Conservation (phyloP, 2,329 filamentous ascomycete genomes). For the Hypoxylon sp. region DNA sequence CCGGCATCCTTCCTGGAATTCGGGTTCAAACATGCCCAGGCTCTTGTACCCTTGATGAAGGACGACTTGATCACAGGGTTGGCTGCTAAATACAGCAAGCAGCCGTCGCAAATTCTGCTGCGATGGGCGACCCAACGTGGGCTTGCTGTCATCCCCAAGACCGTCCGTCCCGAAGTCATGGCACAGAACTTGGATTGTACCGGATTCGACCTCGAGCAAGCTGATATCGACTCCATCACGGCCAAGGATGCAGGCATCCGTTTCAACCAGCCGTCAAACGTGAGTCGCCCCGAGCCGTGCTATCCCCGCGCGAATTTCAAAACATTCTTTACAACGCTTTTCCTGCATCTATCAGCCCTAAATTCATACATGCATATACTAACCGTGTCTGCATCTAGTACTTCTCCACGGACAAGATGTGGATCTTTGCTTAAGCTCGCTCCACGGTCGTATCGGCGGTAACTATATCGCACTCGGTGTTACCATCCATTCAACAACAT, state of each 20-base stretch:
- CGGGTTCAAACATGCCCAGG: conserved; percentile 72
- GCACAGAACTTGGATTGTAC: conserved; percentile 73
- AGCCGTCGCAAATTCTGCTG: conserved; percentile 81
- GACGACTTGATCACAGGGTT: conserved; percentile 70
- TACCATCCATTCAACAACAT: conserved; percentile 3
- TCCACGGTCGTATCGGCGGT: conserved; percentile 1
- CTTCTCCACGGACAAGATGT: conserved; percentile 64
- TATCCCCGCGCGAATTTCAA: too few relatives aligned
- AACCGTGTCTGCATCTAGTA: conserved; percentile 51
- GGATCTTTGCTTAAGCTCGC: conserved; percentile 61
- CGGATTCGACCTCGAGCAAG: conserved; percentile 70
- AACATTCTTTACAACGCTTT: too few relatives aligned
- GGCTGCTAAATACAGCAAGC: conserved; percentile 75
- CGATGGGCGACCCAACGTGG: conserved; percentile 87
- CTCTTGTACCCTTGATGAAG: conserved; percentile 75
- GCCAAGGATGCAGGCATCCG: conserved; percentile 71
- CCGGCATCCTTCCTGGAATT: conserved; percentile 82
- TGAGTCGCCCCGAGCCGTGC: conserved; percentile 58
- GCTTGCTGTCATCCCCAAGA: conserved; percentile 85
- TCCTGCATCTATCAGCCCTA: neutral
- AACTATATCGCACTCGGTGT: conserved; percentile 2
- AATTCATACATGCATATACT: conserved; percentile 22
- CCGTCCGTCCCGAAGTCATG: conserved; percentile 62
- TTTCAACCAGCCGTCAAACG: conserved; percentile 80
- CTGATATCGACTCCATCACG: conserved; percentile 73